Base-by-base conservation (phyloP, 129 eudicot genomes). In the Lactuca saligna region DNA sequence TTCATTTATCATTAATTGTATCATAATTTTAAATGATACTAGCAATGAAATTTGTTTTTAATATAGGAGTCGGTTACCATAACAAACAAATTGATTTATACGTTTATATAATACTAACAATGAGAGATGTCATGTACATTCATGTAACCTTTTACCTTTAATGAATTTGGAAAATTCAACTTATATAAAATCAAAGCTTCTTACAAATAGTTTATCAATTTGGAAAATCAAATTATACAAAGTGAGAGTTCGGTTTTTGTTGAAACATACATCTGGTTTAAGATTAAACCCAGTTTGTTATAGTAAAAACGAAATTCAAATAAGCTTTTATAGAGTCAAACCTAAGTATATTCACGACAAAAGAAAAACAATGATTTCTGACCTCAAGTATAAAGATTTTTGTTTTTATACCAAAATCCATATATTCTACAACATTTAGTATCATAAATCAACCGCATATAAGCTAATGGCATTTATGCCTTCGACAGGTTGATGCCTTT, bases 381-480 rank as follows among this genome's bases (percentile, higher is more conserved):
- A 46, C 51, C 51, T 46, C 51, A 46, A 46, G 12, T 11, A 11
- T 46, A 46, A 11, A 46, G 51, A 46, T 14, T 46, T 46, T 46
- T 46, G 51, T 46, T 46, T 46, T 12, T 46, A 46, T 11, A 46
- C 15, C 51, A 46, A 46, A 46, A 46, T 46, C n/a, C 51, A 46
- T 46, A 46, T 46, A 3, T 46, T 11, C n/a, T 46, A 12, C 15
- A 46, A 46, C 3, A 25, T 3, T 46, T 10, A 46, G n/a, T 46
- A 46, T 46, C 51, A 46, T 46, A 46, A 46, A 10, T n/a, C 51
- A 46, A 12, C 51, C 51, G n/a, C 51, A 46, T 39, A 58, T 61
- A 33, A 61, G 37, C 44, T 14, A 7, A 13, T 48, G 60, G 71
- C 57, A 66, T 66, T 66, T 50, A 31, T 50, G 34, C 60, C 59